A percentile compares a stretch with the other conserved stretches of the same genome.
phyloP scores from a whole-genome alignment of 306 rosid species.

The Prinsepia uniflora region DNA sequence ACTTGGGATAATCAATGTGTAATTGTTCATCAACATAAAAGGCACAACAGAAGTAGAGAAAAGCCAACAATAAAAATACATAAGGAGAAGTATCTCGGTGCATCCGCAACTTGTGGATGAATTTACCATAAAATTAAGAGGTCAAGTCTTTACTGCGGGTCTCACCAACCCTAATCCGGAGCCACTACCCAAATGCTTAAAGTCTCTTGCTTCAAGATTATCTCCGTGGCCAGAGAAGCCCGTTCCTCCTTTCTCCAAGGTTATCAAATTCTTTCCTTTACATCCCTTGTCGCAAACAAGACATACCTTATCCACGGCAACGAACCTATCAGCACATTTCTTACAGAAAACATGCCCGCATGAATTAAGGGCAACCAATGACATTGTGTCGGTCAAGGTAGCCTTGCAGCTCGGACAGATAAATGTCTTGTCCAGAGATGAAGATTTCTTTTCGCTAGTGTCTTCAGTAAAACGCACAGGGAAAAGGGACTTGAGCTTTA shows the following conservation, averaged over 20 bases:
- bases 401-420: constrained; percentile 95
- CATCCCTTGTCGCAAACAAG: constrained; percentile 85
- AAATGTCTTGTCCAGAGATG: constrained; percentile 53
- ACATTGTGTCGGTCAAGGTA: constrained; percentile 70
- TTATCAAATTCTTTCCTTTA: constrained; percentile 75
- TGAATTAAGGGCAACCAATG: constrained; percentile 84
- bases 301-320: constrained; percentile 87
- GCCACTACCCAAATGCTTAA: constrained; percentile 98
- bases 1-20: background rate
- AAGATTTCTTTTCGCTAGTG: constrained; percentile 49
- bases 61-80: no score
- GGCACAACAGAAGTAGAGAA: background rate
- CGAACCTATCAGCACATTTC: constrained; percentile 85
- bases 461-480: constrained; percentile 78
- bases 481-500: constrained; percentile 82
- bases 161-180: constrained; percentile 90
- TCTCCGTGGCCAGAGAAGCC: constrained; percentile 87
- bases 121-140: background rate
- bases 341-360: constrained; percentile 94
- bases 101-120: background rate
- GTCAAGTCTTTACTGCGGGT: constrained; percentile 78
- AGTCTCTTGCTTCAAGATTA: constrained; percentile 84
- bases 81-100: background rate
- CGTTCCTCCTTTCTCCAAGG: constrained; percentile 82
- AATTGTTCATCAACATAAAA: background rate